These are phyloP conservation scores for Quercus agrifolia DNA, from an alignment of 306 rosid species.

Conservation along the genomic window DNA sequence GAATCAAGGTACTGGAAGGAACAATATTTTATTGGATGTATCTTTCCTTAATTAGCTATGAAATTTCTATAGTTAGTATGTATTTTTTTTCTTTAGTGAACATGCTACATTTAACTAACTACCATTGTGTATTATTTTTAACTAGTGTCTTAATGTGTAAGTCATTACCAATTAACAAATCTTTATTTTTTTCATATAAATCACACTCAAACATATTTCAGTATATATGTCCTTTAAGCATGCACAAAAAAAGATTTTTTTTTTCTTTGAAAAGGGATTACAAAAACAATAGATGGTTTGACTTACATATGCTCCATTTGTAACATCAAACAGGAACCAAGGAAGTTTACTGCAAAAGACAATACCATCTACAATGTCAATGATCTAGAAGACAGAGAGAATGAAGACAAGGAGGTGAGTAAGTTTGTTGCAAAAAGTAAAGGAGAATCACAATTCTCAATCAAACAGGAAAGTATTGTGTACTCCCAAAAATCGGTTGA, in stretches of 20 bases:
- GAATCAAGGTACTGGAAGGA: neutral
- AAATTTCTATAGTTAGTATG: neutral
- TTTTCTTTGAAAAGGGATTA: neutral
- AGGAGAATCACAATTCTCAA: slow-evolving; percentile 5
- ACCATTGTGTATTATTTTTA: neutral
- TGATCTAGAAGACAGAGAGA: slow-evolving; percentile 6
- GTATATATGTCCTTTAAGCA: too few relatives aligned
- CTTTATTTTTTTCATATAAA: too few relatives aligned
- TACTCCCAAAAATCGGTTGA: slow-evolving; percentile 6
- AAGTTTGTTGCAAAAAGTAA: slow-evolving; percentile 14
- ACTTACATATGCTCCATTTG: neutral
- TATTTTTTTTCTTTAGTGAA: neutral
- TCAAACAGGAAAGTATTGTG: slow-evolving; percentile 2
- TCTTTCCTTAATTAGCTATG: neutral
- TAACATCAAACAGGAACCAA: slow-evolving; percentile 27
- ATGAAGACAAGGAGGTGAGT: slow-evolving; percentile 11
- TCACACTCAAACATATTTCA: too few relatives aligned
- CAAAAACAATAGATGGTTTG: neutral
- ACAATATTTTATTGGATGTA: neutral
- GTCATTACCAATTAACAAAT: neutral
- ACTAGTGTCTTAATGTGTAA: neutral
- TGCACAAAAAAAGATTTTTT: too few relatives aligned
- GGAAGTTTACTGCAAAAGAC: slow-evolving; percentile 24
- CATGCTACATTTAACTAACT: neutral
- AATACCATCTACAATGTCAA: neutral